phyloP scores from a whole-genome alignment of 164 flowering plant genomes.

The Liriodendron chinense region DNA sequence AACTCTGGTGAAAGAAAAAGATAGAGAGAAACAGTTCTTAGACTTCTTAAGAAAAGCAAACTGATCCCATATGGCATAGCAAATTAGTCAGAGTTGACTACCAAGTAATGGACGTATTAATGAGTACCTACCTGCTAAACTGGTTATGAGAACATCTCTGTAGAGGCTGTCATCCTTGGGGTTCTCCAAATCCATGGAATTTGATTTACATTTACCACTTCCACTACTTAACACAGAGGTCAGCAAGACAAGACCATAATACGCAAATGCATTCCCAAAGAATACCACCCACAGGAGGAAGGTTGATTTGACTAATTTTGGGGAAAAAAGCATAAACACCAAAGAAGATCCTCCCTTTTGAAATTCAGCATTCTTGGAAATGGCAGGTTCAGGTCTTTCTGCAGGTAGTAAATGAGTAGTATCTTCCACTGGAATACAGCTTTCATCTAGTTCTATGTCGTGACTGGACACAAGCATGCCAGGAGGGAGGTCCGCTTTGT shows the following conservation, averaged over 20 bases:
- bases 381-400: slow-evolving; percentile 13
- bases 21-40: not conserved
- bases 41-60: not conserved
- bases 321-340: slow-evolving; percentile 59
- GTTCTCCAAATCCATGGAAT: slow-evolving; percentile 20
- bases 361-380: slow-evolving; percentile 22
- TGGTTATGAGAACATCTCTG: slow-evolving; percentile 71
- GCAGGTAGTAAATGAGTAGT: slow-evolving; percentile 37
- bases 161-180: slow-evolving; percentile 36
- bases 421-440: slow-evolving; percentile 33
- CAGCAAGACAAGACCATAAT: slow-evolving; percentile 89
- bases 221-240: slow-evolving; percentile 63
- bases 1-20: slow-evolving; percentile 42
- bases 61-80: not conserved
- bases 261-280: slow-evolving; percentile 88
- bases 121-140: slow-evolving; percentile 69
- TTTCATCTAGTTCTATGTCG: slow-evolving; percentile 27
- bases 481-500: slow-evolving; percentile 53
- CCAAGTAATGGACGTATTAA: not conserved
- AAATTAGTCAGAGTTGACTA: not conserved
- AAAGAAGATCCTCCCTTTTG: slow-evolving; percentile 34
- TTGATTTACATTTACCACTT: slow-evolving; percentile 33
- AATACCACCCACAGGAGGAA: slow-evolving; percentile 83
- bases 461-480: slow-evolving; percentile 59
- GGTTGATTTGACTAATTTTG: slow-evolving; percentile 60